Base-by-base conservation (phyloP, 2,329 filamentous ascomycete genomes). In the Oidium heveae region DNA sequence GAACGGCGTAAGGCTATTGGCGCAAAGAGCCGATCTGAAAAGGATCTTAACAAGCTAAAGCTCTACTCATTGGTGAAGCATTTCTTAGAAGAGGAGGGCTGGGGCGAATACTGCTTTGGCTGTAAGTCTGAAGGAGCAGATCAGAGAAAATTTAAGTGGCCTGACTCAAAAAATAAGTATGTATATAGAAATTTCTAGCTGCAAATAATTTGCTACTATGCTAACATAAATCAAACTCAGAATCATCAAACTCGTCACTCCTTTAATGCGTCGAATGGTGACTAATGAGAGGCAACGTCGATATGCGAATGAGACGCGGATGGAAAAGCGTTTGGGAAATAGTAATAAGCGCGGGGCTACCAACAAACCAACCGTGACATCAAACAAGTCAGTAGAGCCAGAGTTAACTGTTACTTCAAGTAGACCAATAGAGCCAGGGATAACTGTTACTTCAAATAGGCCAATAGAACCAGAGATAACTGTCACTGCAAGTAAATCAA, bases 281-380 rank as follows among this genome's bases (percentile, higher is more conserved):
- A 65, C 62, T n/a, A 66, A 66, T 52, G 64, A 65, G 55, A 59
- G 61, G 41, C 63, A 65, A 58, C 58, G 63, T 33, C 54, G 57
- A 24, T 65, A 65, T 56, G 63, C 61, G 16, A 47, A 58, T 16
- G 58, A 61, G 28, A 57, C 56, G 22, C 56, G 63, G 34, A 53
- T 55, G 46, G 54, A 57, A 9, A 60, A 59, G 24, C 49, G 51
- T 55, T 56, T 56, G 43, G 53, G 37, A 50, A 55, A 55, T 36
- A 12, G 13, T 13, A 24, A 51, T 15, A 41, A 57, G 20, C 32
- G 13, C n/a, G 37, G 22, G 10, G 7, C 12, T 7, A 15, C 16
- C 8, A 16, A 43, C 6, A 15, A 43, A 43, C 1, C 39, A n/a
- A 1, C 39, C 12, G 18, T 43, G 7, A 15, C 39, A 10, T 16